These are phyloP conservation scores for Trapa bicornis DNA, from an alignment of 345 rosid species.

Conservation along the genomic window DNA sequence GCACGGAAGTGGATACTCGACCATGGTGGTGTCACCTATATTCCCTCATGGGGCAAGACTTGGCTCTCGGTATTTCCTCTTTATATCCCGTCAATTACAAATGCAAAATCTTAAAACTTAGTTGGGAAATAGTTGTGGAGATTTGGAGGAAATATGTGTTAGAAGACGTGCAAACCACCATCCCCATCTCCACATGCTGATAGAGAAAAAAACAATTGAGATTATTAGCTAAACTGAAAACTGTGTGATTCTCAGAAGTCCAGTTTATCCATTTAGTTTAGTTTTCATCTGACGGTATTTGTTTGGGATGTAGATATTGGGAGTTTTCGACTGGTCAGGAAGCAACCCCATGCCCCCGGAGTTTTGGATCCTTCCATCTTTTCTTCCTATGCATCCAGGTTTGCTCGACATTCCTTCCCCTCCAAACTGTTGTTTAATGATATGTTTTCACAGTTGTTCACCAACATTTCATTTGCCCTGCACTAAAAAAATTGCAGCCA, in stretches of 20 bases:
- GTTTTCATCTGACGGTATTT: not conserved
- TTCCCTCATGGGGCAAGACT: not conserved
- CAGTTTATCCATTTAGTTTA: not conserved
- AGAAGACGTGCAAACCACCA: too few relatives aligned
- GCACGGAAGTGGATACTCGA: slow-evolving; percentile 15
- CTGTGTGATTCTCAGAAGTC: not conserved
- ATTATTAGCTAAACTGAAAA: not conserved
- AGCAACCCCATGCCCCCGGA: slow-evolving; percentile 7
- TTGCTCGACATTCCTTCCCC: not conserved
- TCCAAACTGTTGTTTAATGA: not conserved
- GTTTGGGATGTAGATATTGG: slow-evolving; percentile 14
- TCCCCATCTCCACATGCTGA: too few relatives aligned
- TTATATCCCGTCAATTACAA: not conserved
- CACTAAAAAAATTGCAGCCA: not conserved
- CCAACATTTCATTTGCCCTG: too few relatives aligned
- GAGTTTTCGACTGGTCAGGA: slow-evolving; percentile 9
- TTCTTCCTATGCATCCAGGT: slow-evolving; percentile 25
- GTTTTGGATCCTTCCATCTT: slow-evolving; percentile 24
- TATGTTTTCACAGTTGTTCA: too few relatives aligned
- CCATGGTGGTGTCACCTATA: slow-evolving; percentile 7
- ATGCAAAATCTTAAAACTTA: not conserved
- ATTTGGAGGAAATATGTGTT: too few relatives aligned
- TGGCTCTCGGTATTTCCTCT: slow-evolving; percentile 22
- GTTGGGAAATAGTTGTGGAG: not conserved
- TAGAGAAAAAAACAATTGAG: too few relatives aligned